Evolutionary conservation across 2,329 filamentous ascomycete species (phyloP), one percentile per base, ranked within the genome.

Genomic region (Neofusicoccum sp.): DNA sequence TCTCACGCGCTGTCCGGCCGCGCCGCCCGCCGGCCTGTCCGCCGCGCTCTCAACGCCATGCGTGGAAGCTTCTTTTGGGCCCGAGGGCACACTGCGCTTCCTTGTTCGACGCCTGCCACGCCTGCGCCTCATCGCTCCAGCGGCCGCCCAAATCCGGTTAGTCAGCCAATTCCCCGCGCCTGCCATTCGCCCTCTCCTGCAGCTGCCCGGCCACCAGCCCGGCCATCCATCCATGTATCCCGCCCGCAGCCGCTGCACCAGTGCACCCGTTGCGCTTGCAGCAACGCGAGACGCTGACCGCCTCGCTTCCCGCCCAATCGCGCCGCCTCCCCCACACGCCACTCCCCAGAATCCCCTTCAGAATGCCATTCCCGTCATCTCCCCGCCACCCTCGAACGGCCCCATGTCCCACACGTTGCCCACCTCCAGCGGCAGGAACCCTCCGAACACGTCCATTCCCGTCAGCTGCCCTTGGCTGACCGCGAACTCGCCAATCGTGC

Each of bases 401-500:
- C 49, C 59, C 47, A 54, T 63, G 54, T 65, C 61, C 8, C 63
- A 66, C 44, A 68, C 67, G 38, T 65, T 66, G 0, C 72, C 71
- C 71, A 75, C 71, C 63, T 76, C 73, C 24, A 75, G 60, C 1
- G 73, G 73, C 54, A 76, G 49, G 30, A 76, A 76, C 0, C 73
- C 73, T 14, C 68, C 68, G 69, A 71, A 75, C 31, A 56, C 41
- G 33, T 47, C 51, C 31, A 47, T 44, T 14, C 51, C 59, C 9
- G 49, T 48, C 12, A 48, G 26, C 30, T 51, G 43, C 12, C 71
- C 70, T 0, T 77, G 78, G 66, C 78, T 77, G 56, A 80, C 74
- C 0, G 77, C 79, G 62, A 80, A 80, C 34, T 80, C 77, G 5
- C 78, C 78, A 12, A 80, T 78, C 12, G 78, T 78, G 62, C 74